Conservation (phyloP, 169 alveolate genomes). For the Toxoplasma gondii region DNA sequence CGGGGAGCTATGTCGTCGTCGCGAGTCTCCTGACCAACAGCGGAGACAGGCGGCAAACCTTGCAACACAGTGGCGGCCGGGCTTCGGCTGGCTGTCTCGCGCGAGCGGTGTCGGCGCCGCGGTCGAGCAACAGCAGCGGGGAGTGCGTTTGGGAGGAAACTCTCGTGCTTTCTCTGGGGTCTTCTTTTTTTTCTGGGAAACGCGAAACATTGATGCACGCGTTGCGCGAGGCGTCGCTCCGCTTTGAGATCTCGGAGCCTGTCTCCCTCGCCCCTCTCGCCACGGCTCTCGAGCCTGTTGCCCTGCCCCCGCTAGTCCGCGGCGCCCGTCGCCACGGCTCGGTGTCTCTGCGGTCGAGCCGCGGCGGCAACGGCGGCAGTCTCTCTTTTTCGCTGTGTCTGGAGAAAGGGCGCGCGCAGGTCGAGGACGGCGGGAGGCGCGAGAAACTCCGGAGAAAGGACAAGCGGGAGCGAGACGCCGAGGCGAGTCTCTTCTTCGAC, state of each 20-base stretch:
- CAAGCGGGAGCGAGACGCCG: neutral
- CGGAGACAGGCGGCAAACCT: neutral
- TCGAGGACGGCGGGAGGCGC: neutral
- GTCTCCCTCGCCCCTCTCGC: neutral
- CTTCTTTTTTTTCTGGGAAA: no score
- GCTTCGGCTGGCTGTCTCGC: neutral
- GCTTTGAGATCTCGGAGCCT: neutral
- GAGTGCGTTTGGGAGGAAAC: constrained; percentile 25
- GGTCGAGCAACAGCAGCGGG: constrained; percentile 36
- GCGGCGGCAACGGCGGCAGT: constrained; percentile 10
- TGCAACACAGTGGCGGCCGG: neutral
- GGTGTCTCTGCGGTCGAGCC: neutral
- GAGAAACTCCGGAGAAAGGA: neutral
- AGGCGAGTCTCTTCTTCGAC: neutral
- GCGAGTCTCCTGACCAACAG: neutral
- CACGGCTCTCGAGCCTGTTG: neutral
- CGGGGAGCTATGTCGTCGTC: neutral
- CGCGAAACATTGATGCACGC: neutral
- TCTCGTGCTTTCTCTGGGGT: neutral
- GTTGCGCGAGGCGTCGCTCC: neutral
- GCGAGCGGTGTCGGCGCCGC: neutral
- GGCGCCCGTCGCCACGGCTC: neutral
- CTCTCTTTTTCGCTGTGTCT: neutral
- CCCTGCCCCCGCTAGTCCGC: neutral
- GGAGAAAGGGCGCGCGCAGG: neutral